Conservation (phyloP, 495 filamentous ascomycete species). For the Aspergillus funiculosus region DNA sequence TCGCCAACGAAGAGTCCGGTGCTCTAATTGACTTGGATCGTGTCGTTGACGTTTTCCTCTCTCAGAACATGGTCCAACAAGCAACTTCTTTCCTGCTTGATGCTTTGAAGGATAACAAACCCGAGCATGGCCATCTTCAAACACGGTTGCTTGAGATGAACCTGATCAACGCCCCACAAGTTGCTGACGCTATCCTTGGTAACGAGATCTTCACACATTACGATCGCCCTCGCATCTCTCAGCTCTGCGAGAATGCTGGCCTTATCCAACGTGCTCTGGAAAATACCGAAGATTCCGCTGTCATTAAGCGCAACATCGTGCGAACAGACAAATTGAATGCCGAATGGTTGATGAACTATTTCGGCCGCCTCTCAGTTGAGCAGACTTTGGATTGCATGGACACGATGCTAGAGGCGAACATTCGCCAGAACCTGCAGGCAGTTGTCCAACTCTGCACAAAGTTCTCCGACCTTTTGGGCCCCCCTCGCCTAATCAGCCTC, state of each 20-base stretch:
- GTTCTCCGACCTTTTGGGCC: constrained; percentile 95
- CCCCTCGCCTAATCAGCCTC: constrained; percentile 80
- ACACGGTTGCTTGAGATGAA: constrained; percentile 98
- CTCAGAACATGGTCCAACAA: constrained; percentile 95
- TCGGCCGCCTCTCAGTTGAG: constrained; percentile 89
- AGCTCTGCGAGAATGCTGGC: constrained; percentile 86
- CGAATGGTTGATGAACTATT: constrained; percentile 88
- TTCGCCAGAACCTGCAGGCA: constrained; percentile 90
- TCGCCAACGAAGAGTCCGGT: constrained; percentile 80
- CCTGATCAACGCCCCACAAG: constrained; percentile 88
- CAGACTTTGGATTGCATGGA: constrained; percentile 91
- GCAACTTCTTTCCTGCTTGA: constrained; percentile 96
- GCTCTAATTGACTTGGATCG: constrained; percentile 88
- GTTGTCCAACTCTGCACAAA: constrained; percentile 95
- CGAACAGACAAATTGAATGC: constrained; percentile 73
- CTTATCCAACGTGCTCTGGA: constrained; percentile 86
- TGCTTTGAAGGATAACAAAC: constrained; percentile 86
- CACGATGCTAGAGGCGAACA: constrained; percentile 92
- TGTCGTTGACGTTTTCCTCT: constrained; percentile 94
- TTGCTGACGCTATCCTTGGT: constrained; percentile 93
- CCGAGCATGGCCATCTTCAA: constrained; percentile 88
- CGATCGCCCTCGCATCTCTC: constrained; percentile 79
- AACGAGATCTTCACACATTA: constrained; percentile 98
- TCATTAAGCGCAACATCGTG: constrained; percentile 86
- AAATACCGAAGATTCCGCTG: constrained; percentile 82